Percentiles rank a stretch among this genome's conserved stretches.
phyloP scores from a whole-genome alignment of 176 grass and related monocot species.

The Paspalum vaginatum region DNA sequence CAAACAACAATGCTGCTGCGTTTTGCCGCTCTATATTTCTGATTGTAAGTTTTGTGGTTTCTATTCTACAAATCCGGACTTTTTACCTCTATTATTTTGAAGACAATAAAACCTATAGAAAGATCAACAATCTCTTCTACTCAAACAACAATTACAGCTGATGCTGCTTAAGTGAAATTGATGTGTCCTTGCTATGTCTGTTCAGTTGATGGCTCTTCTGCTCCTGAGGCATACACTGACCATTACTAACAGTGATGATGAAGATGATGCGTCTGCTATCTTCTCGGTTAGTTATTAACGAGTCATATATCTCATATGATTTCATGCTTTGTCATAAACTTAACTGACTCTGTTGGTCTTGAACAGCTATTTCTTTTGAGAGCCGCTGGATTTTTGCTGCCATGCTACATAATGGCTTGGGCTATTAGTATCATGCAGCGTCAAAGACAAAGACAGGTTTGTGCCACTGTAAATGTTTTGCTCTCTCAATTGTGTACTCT shows the following conservation, averaged over 20 bases:
- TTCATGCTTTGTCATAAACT: conserved; percentile 3
- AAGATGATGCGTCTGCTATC: conserved; percentile 77
- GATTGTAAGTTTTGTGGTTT: conserved; percentile 61
- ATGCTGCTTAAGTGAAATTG: neutral
- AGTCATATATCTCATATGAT: neutral
- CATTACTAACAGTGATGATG: conserved; percentile 71
- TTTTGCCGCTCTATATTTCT: conserved; percentile 90
- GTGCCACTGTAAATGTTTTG: conserved; percentile 27
- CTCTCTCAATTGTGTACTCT: conserved; percentile 17
- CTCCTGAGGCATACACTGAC: conserved; percentile 89
- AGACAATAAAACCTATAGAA: neutral
- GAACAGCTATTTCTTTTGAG: conserved; percentile 83
- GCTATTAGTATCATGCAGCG: conserved; percentile 89
- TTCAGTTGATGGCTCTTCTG: conserved; percentile 94
- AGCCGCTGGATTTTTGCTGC: conserved; percentile 95
- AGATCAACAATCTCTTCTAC: neutral
- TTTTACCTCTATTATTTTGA: conserved; percentile 22
- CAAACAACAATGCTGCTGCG: conserved; percentile 78
- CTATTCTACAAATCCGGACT: neutral
- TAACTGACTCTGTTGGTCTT: conserved; percentile 30
- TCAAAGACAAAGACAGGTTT: conserved; percentile 89
- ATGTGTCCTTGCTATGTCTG: conserved; percentile 23
- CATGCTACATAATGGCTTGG: conserved; percentile 97
- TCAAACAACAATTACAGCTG: neutral
- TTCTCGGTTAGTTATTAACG: conserved; percentile 67